Evolutionary conservation across 78 protist species (phyloP), one percentile per base, ranked within the genome.

Genomic region (Pigoraptor vietnamica): DNA sequence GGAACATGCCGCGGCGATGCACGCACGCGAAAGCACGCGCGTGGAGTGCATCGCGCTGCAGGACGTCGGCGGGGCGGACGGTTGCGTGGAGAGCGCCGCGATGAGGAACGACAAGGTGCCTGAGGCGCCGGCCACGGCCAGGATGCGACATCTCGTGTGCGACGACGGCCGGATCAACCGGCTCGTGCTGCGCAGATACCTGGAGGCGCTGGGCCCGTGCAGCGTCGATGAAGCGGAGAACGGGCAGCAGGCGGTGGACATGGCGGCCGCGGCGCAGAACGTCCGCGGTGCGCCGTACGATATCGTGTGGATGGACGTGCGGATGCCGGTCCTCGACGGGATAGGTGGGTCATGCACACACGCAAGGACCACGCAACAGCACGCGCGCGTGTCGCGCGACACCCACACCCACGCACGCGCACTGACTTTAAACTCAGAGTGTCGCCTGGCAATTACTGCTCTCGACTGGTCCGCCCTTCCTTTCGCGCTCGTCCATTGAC

Each of bases 301-400:
- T 81, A 29, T 93, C 36, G 90, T 93, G 21, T 21, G 88, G 21
- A 94, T 92, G 92, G 96, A 94, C 84, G 56, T 89, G 14, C 91
- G 92, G 67, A 94, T 94, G 96, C 96, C 96, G 37, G 39, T 94
- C 32, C 89, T 94, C 94, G 90, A 92, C 81, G 96, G 96, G 14
- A 48, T 48, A 48, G 67, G 67, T 48, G 67, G 67, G 67, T 48
- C 6, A 48, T 6, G 14, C 6, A 14, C 67, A 48, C 29, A n/a
- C n/a, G n/a, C n/a, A n/a, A n/a, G n/a, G n/a, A n/a, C n/a, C n/a
- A n/a, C n/a, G n/a, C n/a, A 48, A 21, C 67, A 21, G 67, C 67
- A 48, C 67, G 67, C 67, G 6, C 67, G 14, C 67, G 6, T 48
- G 67, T 48, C 67, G 67, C 67, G 67, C 67, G 67, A 48, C 67